Percentiles rank a stretch among this genome's conserved stretches.
These are phyloP conservation scores for Penicillium sp. DNA, from an alignment of 2,329 filamentous ascomycete species.

Conservation along the genomic window DNA sequence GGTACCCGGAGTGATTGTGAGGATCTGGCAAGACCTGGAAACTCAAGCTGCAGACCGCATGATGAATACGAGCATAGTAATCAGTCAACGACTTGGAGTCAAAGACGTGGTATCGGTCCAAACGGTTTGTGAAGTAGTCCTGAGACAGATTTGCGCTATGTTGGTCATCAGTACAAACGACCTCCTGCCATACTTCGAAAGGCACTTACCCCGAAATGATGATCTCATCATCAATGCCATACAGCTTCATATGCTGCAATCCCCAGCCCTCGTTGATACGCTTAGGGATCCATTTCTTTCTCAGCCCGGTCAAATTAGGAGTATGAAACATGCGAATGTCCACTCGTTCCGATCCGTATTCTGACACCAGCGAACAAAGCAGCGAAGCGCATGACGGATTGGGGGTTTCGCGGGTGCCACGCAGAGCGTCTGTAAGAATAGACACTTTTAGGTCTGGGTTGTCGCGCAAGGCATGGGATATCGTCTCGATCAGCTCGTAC, in stretches of 20 bases:
- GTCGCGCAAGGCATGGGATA: constrained; percentile 71
- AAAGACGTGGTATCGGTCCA: constrained; percentile 94
- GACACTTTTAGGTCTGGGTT: constrained; percentile 80
- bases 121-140: constrained; percentile 95
- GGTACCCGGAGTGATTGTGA: constrained; percentile 49
- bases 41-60: constrained; percentile 75
- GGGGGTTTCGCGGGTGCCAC: constrained; percentile 88
- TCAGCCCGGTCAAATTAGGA: constrained; percentile 84
- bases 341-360: constrained; percentile 82
- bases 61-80: constrained; percentile 78
- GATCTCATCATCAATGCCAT: constrained; percentile 92
- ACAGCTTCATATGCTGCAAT: constrained; percentile 98
- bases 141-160: constrained; percentile 77
- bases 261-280: constrained; percentile 98
- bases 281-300: constrained; percentile 80
- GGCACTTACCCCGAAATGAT: constrained; percentile 77
- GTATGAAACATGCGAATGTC: constrained; percentile 98
- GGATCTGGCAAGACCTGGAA: constrained; percentile 70
- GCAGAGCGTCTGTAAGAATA: constrained; percentile 86
- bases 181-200: not conserved
- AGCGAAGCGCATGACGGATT: constrained; percentile 84
- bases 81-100: constrained; percentile 75
- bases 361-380: constrained; percentile 75
- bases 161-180: constrained; percentile 12
- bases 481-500: constrained; percentile 77